Base-by-base conservation (phyloP, 495 filamentous ascomycete species). In the Cairneyella variabilis region DNA sequence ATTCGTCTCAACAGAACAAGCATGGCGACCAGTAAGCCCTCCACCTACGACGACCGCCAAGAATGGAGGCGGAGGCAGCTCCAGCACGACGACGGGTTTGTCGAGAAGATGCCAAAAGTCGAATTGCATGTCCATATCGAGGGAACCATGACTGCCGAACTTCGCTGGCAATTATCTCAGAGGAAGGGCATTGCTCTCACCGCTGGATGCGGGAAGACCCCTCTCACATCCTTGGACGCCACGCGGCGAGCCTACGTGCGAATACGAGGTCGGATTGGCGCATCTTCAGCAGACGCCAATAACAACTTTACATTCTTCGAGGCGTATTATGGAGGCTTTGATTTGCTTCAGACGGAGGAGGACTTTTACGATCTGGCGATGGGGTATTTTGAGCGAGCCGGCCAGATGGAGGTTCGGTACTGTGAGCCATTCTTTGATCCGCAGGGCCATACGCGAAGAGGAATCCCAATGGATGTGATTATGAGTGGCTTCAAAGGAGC, bases 371-470 rank as follows among this genome's bases (percentile, higher is more conserved):
- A 77, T 23, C 71, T 91, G 0, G 84, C 86, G 21, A 89, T 81
- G 74, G 71, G 74, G 22, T 91, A 90, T 66, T 85, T 90, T 68
- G 46, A 71, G 41, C 78, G 73, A 44, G 86, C 83, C 0, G 71
- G 81, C 41, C 59, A 69, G 0, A 79, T 86, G 59, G 79, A 79
- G 54, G 83, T 90, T 14, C 71, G 79, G 34, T 86, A 90, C 54
- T 84, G 84, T 8, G 88, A 91, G 57, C 76, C 88, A 43, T 89
- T 88, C 68, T 90, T 89, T 69, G 86, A 90, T 64, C 85, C 86
- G 7, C 85, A 90, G 58, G 84, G 83, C 3, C 87, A 91, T 63
- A 71, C 75, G n/a, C 62, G 65, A 17, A 76, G 85, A 20, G 82
- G 82, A 16, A 64, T 90, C 8, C n/a, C 70, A 6, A 81, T 83